These are phyloP conservation scores for Alternaria ethzedia DNA, from an alignment of 2,329 filamentous ascomycete genomes.

Conservation along the genomic window DNA sequence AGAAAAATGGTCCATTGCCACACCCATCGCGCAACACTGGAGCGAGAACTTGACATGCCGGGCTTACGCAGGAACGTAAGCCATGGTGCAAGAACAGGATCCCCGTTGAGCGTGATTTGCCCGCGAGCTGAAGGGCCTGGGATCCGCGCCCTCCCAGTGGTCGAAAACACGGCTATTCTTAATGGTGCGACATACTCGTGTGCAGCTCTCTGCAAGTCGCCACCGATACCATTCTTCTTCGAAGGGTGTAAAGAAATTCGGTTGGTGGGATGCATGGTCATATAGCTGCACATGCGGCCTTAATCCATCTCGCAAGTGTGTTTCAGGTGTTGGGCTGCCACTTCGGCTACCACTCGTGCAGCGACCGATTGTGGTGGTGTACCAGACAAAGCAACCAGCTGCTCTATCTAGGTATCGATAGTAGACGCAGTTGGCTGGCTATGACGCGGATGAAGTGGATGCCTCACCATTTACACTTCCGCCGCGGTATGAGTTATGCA, in stretches of 20 bases:
- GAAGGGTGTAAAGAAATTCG: constrained; percentile 23
- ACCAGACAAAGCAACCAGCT: neutral
- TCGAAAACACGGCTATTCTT: constrained; percentile 27
- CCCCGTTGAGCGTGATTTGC: constrained; percentile 42
- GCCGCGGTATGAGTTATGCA: constrained; percentile 37
- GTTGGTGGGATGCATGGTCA: constrained; percentile 31
- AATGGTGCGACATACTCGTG: constrained; percentile 44
- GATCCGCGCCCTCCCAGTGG: constrained; percentile 32
- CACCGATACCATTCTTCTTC: constrained; percentile 21
- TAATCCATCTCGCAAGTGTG: constrained; percentile 23
- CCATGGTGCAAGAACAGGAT: constrained; percentile 29
- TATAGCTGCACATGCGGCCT: constrained; percentile 18
- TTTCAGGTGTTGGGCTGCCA: constrained; percentile 32
- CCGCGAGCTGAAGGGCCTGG: constrained; percentile 28
- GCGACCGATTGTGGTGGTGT: constrained; percentile 8
- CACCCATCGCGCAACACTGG: constrained; percentile 24
- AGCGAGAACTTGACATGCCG: constrained; percentile 22
- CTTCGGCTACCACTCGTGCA: neutral
- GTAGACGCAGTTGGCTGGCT: constrained; percentile 4
- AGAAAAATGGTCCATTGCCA: constrained; percentile 20
- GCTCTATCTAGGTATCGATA: constrained; percentile 28
- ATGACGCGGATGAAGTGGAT: constrained; percentile 11
- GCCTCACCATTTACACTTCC: constrained; percentile 12
- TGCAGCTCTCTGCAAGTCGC: constrained; percentile 33
- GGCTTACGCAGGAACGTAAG: constrained; percentile 40